A percentile compares a stretch with the other conserved stretches of the same genome.
phyloP scores from a whole-genome alignment of 805 yeast genomes.

The Lachancea quebecensis region DNA sequence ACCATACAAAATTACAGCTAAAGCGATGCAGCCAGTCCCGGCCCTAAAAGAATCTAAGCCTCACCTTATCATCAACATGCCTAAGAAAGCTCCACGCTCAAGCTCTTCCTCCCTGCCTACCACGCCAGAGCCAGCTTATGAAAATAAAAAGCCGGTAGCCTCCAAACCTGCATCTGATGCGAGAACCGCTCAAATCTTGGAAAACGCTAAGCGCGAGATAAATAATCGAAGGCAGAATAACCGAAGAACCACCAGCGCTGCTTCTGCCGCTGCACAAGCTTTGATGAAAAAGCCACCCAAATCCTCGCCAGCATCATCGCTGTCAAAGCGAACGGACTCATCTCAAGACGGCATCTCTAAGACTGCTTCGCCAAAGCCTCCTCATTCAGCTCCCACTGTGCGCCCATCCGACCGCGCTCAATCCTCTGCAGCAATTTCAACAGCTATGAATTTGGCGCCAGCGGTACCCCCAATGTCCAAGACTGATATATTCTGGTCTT shows the following conservation, averaged over 20 bases:
- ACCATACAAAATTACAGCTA: conserved; percentile 69
- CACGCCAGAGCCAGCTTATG: background rate
- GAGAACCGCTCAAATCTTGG: conserved; percentile 29
- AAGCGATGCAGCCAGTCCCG: conserved; percentile 73
- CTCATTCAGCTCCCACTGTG: conserved; percentile 1
- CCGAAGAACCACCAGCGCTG: conserved; percentile 16
- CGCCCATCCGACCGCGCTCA: conserved; percentile 14
- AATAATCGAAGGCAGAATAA: conserved; percentile 15
- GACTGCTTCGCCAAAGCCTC: conserved; percentile 6
- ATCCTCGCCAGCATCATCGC: conserved; percentile 12
- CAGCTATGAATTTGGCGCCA: conserved; percentile 8
- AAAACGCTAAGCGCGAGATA: conserved; percentile 24
- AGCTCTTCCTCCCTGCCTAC: conserved; percentile 12
- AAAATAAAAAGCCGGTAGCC: conserved; percentile 1
- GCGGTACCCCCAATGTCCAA: conserved; percentile 41
- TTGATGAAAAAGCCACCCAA: conserved; percentile 14
- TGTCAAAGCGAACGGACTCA: conserved; percentile 12
- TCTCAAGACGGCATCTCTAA: conserved; percentile 11
- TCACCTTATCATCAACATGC: conserved; percentile 8
- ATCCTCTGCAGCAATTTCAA: background rate
- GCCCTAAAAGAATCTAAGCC: conserved; percentile 32
- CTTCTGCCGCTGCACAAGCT: conserved; percentile 22
- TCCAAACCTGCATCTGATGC: conserved; percentile 20
- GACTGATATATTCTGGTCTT: conserved; percentile 54
- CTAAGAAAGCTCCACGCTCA: conserved; percentile 18